Percentiles rank a stretch among this genome's conserved stretches.
These are phyloP conservation scores for Cyberlindnera maclurae DNA, from an alignment of 805 yeast species.

Conservation along the genomic window DNA sequence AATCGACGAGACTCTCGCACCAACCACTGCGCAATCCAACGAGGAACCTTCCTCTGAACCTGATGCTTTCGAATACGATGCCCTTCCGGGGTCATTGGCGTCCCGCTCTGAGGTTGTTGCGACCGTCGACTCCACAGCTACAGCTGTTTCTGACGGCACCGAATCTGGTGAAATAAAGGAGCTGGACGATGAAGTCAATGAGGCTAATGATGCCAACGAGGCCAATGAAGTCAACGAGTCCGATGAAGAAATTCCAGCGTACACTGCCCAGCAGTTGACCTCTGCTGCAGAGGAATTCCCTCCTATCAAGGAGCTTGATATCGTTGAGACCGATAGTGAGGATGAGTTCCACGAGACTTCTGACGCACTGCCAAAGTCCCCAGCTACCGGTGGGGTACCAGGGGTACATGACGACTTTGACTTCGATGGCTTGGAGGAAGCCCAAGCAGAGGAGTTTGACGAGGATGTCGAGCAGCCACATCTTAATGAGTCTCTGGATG, in stretches of 20 bases:
- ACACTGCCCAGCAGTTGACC: constrained; percentile 2
- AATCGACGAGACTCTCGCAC: constrained; percentile 7
- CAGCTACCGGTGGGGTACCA: constrained; percentile 5
- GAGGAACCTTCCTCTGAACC: constrained; percentile 23
- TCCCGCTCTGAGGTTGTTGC: background rate
- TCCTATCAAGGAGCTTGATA: constrained; percentile 13
- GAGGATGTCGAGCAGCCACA: constrained; percentile 21
- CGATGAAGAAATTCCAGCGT: background rate
- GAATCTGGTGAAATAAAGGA: constrained; percentile 1
- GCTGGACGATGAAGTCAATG: constrained; percentile 4
- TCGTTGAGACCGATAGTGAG: constrained; percentile 13
- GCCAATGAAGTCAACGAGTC: background rate
- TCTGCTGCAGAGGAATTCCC: constrained; percentile 39
- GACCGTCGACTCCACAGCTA: background rate
- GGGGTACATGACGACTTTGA: constrained; percentile 28
- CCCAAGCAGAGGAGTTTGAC: constrained; percentile 27
- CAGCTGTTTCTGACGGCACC: constrained; percentile 1
- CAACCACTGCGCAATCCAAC: constrained; percentile 6
- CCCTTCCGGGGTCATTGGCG: constrained; percentile 1
- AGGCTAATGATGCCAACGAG: constrained; percentile 1
- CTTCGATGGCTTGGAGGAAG: constrained; percentile 38
- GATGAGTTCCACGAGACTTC: constrained; percentile 16
- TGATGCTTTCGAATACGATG: constrained; percentile 20
- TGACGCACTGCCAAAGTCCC: constrained; percentile 8
- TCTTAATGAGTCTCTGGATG: constrained; percentile 19